Evolutionary conservation across 1,139 yeast genomes (phyloP).

Genomic region (Eremothecium cymbalariae): DNA sequence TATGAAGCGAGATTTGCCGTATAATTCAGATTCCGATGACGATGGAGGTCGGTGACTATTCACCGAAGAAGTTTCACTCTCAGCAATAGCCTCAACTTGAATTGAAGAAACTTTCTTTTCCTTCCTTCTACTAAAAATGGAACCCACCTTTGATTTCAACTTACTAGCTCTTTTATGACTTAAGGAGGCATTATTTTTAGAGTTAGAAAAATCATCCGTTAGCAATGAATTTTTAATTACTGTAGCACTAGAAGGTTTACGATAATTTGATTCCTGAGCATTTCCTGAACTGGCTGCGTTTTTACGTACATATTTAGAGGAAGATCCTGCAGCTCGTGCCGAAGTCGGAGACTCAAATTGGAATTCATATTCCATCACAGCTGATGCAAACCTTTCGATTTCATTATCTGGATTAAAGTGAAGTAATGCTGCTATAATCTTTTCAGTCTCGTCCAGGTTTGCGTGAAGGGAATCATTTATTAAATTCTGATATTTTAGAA

Average conservation of each 20-base stretch:
- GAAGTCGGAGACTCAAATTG: conserved; percentile 18
- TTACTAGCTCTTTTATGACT: conserved; percentile 32
- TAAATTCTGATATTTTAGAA: conserved; percentile 63
- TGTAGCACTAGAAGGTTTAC: conserved; percentile 22
- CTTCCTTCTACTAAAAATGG: conserved; percentile 61
- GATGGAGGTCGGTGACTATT: conserved; percentile 5
- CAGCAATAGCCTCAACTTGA: conserved; percentile 14
- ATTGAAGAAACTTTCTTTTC: conserved; percentile 20
- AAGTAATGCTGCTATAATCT: conserved; percentile 56
- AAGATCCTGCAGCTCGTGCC: conserved; percentile 13
- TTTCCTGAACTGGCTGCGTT: too few species aligned
- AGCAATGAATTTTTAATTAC: conserved; percentile 25
- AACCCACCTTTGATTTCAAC: conserved; percentile 73
- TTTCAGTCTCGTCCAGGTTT: conserved; percentile 50
- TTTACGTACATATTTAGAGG: conserved; percentile 17
- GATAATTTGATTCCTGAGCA: conserved; percentile 17
- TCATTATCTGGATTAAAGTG: conserved; percentile 53
- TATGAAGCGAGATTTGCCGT: neutral
- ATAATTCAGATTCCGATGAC: neutral
- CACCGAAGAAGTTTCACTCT: conserved; percentile 12
- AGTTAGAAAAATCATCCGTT: conserved; percentile 26
- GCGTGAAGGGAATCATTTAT: conserved; percentile 41
- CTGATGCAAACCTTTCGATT: conserved; percentile 48
- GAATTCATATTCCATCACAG: conserved; percentile 29
- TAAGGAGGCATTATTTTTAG: conserved; percentile 19